Percentiles rank a stretch among this genome's conserved stretches.
Evolutionary conservation across 2,329 filamentous ascomycete species (phyloP).

Genomic region (Pyrenophora seminiperda): DNA sequence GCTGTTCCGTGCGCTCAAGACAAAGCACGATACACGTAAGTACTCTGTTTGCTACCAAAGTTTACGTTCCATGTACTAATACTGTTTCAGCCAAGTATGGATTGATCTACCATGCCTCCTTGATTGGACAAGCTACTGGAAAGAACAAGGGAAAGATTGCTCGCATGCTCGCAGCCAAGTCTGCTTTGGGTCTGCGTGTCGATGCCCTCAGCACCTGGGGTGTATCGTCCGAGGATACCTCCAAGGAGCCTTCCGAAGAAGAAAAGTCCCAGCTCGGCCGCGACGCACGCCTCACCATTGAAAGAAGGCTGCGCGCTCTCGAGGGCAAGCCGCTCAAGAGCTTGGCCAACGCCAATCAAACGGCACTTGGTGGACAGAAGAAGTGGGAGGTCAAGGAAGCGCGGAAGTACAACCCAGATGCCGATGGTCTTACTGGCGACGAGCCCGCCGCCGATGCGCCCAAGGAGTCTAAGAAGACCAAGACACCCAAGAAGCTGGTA

Average conservation of each 20-base stretch:
- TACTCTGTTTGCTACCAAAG: conserved; percentile 67
- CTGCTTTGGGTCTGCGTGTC: conserved; percentile 88
- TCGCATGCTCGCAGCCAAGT: conserved; percentile 91
- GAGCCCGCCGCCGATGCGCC: conserved; percentile 57
- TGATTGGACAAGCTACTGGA: conserved; percentile 95
- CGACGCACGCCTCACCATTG: conserved; percentile 71
- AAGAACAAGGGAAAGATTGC: conserved; percentile 99
- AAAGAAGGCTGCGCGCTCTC: conserved; percentile 74
- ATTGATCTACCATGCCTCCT: conserved; percentile 69
- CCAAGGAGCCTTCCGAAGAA: conserved; percentile 75
- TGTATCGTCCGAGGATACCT: conserved; percentile 58
- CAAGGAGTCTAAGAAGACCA: conserved; percentile 57
- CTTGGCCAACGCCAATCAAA: conserved; percentile 65
- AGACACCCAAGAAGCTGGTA: conserved; percentile 51
- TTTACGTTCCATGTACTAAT: conserved; percentile 69
- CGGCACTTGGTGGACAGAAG: conserved; percentile 55
- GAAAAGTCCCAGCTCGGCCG: conserved; percentile 83
- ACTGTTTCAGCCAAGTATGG: conserved; percentile 15
- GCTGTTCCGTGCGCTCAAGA: conserved; percentile 96
- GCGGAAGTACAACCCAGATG: conserved; percentile 92
- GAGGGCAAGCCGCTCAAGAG: conserved; percentile 89
- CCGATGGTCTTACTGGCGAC: conserved; percentile 78
- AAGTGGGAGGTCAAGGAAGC: conserved; percentile 94
- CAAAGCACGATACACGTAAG: conserved; percentile 98
- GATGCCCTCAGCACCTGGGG: conserved; percentile 84